These are phyloP conservation scores for Phytophthora idaei DNA, from an alignment of 352 stramenopile genomes.

Conservation along the genomic window DNA sequence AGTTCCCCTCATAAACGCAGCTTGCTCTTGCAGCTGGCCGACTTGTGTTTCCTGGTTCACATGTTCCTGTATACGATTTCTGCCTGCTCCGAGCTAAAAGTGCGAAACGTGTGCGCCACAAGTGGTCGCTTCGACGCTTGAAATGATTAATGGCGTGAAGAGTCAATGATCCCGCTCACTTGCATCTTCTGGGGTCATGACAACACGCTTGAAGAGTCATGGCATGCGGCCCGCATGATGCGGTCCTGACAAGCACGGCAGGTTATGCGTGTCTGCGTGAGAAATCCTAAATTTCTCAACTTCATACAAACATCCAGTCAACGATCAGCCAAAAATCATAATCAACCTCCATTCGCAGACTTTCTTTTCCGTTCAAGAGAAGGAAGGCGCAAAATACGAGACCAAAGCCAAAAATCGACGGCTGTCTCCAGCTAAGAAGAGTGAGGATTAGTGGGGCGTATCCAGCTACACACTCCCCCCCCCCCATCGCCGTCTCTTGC, in stretches of 20 bases:
- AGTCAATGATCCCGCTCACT: no score
- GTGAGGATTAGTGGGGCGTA: slow-evolving; percentile 33
- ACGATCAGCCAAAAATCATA: not conserved
- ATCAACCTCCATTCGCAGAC: not conserved
- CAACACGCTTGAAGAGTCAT: no score
- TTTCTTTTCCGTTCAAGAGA: slow-evolving; percentile 3
- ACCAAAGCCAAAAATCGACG: slow-evolving; percentile 6
- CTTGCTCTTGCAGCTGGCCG: no score
- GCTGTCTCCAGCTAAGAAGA: not conserved
- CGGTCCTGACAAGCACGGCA: not conserved
- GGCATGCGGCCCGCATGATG: no score
- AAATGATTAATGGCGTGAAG: no score
- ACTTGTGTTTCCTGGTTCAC: no score
- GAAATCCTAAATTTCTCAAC: slow-evolving; percentile 19
- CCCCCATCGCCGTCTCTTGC: not conserved
- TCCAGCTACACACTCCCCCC: not conserved
- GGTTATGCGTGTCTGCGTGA: not conserved
- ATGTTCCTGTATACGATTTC: no score
- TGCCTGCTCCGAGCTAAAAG: no score
- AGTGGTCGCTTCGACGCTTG: no score
- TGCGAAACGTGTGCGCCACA: no score
- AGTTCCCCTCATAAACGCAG: no score
- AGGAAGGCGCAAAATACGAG: not conserved
- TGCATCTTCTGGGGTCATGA: no score
- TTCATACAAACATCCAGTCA: slow-evolving; percentile 22